phyloP scores from a whole-genome alignment of 2,329 filamentous ascomycete genomes.

The Epichloe coenophiala region DNA sequence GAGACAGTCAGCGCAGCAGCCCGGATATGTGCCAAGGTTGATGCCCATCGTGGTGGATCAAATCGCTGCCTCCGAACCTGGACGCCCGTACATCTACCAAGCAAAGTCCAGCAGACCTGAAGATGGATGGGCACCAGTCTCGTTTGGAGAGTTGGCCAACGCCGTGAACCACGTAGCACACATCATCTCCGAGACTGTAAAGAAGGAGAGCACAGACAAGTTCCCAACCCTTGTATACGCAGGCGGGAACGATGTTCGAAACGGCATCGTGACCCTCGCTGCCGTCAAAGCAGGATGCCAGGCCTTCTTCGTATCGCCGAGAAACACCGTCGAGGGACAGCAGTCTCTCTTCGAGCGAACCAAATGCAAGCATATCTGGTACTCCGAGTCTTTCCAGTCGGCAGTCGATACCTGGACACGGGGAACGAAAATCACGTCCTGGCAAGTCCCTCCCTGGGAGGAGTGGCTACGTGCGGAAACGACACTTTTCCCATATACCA shows the following conservation, averaged over 20 bases:
- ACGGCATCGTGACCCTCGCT: constrained; percentile 7
- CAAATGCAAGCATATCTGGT: constrained; percentile 26
- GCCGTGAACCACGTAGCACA: constrained; percentile 19
- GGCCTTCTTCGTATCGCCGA: constrained; percentile 6
- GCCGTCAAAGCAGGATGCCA: constrained; percentile 6
- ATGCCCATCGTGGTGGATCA: constrained; percentile 12
- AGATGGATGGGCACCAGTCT: constrained; percentile 17
- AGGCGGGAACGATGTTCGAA: constrained; percentile 12
- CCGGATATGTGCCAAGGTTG: constrained; percentile 7
- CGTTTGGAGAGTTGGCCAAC: constrained; percentile 13
- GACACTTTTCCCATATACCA: constrained; percentile 10
- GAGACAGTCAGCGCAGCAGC: neutral
- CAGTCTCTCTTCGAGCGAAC: constrained; percentile 28
- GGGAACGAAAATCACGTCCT: constrained; percentile 19
- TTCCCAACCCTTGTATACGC: constrained; percentile 23
- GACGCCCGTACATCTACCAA: constrained; percentile 25
- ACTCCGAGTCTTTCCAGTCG: constrained; percentile 7
- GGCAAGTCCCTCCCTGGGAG: constrained; percentile 19
- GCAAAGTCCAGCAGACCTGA: constrained; percentile 12
- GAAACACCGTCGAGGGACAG: constrained; percentile 6
- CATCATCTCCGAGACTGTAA: constrained; percentile 18
- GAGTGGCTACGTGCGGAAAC: constrained; percentile 23
- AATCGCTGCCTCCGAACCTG: constrained; percentile 11
- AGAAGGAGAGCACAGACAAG: constrained; percentile 12
- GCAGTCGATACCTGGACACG: constrained; percentile 7